Percentiles rank a stretch among this genome's conserved stretches.
These are phyloP conservation scores for Aspergillus nomiae DNA, from an alignment of 2,329 filamentous ascomycete genomes.

Conservation along the genomic window DNA sequence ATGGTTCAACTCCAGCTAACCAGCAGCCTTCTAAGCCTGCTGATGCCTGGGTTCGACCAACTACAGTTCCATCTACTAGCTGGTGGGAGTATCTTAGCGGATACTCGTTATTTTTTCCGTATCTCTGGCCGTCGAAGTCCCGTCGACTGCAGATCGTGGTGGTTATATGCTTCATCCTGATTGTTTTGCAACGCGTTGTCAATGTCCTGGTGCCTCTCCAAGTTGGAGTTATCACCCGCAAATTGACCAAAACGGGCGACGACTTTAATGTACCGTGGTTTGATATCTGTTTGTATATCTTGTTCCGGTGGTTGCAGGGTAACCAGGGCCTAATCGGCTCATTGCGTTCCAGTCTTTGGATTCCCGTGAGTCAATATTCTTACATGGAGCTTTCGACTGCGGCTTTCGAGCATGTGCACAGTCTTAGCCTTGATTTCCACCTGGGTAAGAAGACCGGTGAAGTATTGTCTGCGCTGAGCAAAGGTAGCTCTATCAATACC, in stretches of 20 bases:
- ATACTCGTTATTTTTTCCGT: conserved; percentile 93
- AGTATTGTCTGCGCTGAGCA: conserved; percentile 91
- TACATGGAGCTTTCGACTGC: conserved; percentile 93
- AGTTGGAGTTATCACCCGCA: conserved; percentile 76
- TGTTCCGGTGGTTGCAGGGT: conserved; percentile 81
- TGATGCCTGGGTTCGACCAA: conserved; percentile 86
- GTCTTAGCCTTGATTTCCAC: conserved; percentile 93
- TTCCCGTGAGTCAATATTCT: conserved; percentile 94
- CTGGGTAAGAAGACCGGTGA: conserved; percentile 95
- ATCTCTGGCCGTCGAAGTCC: conserved; percentile 90
- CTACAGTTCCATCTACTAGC: conserved; percentile 79
- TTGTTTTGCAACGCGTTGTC: conserved; percentile 77
- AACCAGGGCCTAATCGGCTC: conserved; percentile 85
- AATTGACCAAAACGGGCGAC: conserved; percentile 63
- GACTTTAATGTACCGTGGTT: conserved; percentile 67
- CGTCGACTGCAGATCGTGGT: conserved; percentile 75
- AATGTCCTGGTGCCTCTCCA: conserved; percentile 85
- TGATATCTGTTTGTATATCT: conserved; percentile 73
- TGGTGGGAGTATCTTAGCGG: conserved; percentile 97
- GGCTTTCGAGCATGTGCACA: conserved; percentile 96
- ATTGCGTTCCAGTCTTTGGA: conserved; percentile 82
- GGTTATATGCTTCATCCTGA: conserved; percentile 76
- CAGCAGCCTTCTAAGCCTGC: conserved; percentile 48
- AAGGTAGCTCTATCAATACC: conserved; percentile 92
- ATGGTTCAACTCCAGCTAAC: conserved; percentile 51